phyloP scores from a whole-genome alignment of 805 yeast genomes.

The Candida ulmi region DNA sequence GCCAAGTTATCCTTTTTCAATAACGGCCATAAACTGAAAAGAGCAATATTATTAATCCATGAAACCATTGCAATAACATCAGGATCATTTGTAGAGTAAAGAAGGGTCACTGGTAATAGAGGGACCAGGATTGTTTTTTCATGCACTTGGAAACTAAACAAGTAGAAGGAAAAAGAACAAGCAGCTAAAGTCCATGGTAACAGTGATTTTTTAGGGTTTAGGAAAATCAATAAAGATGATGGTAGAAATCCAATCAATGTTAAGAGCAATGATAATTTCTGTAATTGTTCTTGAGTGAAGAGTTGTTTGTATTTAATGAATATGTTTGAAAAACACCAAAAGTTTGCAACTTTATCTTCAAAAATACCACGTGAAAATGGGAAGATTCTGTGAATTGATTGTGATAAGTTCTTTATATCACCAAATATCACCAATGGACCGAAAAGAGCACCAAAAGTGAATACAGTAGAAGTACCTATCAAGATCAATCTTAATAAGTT shows the following conservation, averaged over 20 bases:
- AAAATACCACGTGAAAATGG: conserved; percentile 92
- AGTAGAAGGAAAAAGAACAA: conserved; percentile 80
- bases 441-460: conserved; percentile 45
- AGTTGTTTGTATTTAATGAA: conserved; percentile 60
- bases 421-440: conserved; percentile 55
- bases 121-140: conserved; percentile 91
- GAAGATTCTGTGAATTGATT: conserved; percentile 69
- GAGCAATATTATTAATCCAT: conserved; percentile 83
- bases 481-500: conserved; percentile 52
- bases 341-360: conserved; percentile 95
- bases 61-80: conserved; percentile 65
- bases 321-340: conserved; percentile 93
- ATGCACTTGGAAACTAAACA: conserved; percentile 94
- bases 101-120: conserved; percentile 72
- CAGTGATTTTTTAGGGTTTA: conserved; percentile 46
- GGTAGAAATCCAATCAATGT: conserved; percentile 55
- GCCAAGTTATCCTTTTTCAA: conserved; percentile 67
- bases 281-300: conserved; percentile 54
- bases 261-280: conserved; percentile 45
- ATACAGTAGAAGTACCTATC: conserved; percentile 59
- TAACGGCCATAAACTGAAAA: conserved; percentile 86
- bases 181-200: conserved; percentile 73
- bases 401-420: conserved; percentile 32
- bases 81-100: conserved; percentile 47
- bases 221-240: conserved; percentile 42